These are phyloP conservation scores for Hordeum marinum DNA, from an alignment of 176 grass and related monocot genomes.

Conservation along the genomic window DNA sequence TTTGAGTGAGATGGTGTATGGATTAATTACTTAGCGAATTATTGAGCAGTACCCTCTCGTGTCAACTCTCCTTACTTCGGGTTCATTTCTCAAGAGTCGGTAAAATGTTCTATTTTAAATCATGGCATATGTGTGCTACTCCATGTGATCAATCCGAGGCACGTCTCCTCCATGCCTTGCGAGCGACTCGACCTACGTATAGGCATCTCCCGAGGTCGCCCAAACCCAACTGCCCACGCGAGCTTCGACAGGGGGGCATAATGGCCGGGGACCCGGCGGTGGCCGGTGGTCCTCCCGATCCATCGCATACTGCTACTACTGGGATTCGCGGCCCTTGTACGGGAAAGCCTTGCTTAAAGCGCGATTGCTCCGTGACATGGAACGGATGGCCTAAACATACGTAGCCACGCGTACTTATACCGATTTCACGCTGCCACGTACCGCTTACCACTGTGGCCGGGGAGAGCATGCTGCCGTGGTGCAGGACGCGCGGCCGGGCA, in stretches of 20 bases:
- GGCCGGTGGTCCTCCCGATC: constrained; percentile 21
- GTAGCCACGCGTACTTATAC: background rate
- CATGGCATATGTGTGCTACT: too few species aligned
- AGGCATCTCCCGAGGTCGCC: constrained; percentile 22
- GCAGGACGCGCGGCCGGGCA: too few species aligned
- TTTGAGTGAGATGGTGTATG: background rate
- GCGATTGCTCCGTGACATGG: background rate
- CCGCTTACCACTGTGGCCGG: too few species aligned
- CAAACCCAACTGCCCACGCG: constrained; percentile 26
- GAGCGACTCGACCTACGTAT: background rate
- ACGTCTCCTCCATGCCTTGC: background rate
- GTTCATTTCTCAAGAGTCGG: background rate
- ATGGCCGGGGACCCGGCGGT: constrained; percentile 38
- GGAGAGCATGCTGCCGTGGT: too few species aligned
- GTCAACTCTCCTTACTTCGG: background rate
- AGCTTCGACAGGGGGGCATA: constrained; percentile 28
- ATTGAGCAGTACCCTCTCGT: background rate
- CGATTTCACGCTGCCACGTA: too few species aligned
- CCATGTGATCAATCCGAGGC: background rate
- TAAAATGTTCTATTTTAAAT: background rate
- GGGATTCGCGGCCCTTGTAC: background rate
- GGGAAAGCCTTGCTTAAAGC: too few species aligned
- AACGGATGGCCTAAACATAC: background rate
- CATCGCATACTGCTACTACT: background rate
- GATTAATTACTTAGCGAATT: background rate